Base-by-base conservation (phyloP, 345 rosid genomes). In the Stellera chamaejasme region DNA sequence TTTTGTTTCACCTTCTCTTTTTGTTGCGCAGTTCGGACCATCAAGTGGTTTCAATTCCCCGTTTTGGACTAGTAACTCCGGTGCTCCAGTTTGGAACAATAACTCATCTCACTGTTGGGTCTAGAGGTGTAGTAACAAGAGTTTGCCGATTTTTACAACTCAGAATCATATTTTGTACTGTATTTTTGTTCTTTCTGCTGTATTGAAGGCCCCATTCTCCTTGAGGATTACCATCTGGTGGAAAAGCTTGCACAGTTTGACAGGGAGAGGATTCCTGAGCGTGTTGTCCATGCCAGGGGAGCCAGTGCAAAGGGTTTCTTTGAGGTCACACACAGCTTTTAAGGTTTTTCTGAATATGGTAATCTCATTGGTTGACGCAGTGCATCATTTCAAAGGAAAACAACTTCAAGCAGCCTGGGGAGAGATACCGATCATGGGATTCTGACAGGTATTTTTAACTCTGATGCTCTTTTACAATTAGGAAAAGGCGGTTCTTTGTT, bases 221-320 rank as follows among this genome's bases (percentile, higher is more conserved):
- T 89, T 10, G 97, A 89, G 80, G 97, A 89, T 73, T 89, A 89
- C 65, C 97, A 89, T 77, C 70, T 89, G n/a, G 67, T 89, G 32
- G 97, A 89, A 64, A 89, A 89, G 72, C 77, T 89, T 41, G 95
- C 97, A 41, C 81, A 86, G 50, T 85, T 89, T 60, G 91, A 83
- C 39, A 78, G 97, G 70, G 95, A 89, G 58, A 36, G 97, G 49
- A 83, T 89, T 58, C 97, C 97, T 16, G 97, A 89, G 71, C 95
- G 97, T 67, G 91, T 89, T 44, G 97, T 89, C 72, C 97, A 89
- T 66, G 97, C 97, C 15, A 80, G 97, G 73, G 95, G 97, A 68
- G 97, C 85, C 41, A 89, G 97, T 65, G 97, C 95, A 9, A 89
- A 89, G 67, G 97, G 97, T 5, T 85, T 89, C 71, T 89, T 89